Conservation (phyloP, 129 eudicot species). For the Ambrosia trifida region DNA sequence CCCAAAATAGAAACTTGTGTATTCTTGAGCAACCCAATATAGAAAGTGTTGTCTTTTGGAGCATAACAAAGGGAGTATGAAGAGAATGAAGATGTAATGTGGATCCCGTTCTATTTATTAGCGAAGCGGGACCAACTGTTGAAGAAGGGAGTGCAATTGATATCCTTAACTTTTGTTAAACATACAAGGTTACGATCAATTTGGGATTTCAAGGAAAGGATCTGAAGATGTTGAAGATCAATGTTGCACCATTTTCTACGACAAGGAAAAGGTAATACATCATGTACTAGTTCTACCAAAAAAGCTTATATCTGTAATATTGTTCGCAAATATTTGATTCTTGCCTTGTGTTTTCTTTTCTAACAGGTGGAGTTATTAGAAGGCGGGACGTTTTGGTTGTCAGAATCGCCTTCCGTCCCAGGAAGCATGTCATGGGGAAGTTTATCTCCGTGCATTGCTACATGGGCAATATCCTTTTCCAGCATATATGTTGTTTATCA, state of each 20-base stretch:
- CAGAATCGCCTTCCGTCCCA: constrained; percentile 97
- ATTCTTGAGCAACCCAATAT: constrained; percentile 3
- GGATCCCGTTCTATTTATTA: neutral
- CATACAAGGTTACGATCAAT: constrained; percentile 66
- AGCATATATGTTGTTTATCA: constrained; percentile 7
- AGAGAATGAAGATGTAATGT: neutral
- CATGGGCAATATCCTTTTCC: constrained; percentile 98
- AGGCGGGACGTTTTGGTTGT: constrained; percentile 99
- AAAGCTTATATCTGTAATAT: neutral
- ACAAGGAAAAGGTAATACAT: constrained; percentile 72
- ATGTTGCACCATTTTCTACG: constrained; percentile 83
- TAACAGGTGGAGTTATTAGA: constrained; percentile 85
- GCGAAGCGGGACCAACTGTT: neutral
- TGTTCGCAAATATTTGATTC: neutral
- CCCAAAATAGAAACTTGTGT: neutral
- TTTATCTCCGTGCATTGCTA: constrained; percentile 76
- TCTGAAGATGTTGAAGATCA: constrained; percentile 86
- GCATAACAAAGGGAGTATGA: neutral
- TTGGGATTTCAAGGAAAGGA: constrained; percentile 96
- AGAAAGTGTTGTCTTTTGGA: neutral
- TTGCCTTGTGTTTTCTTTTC: neutral
- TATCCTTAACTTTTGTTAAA: constrained; percentile 14
- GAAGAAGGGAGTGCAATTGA: neutral
- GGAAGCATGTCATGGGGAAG: constrained; percentile 99
- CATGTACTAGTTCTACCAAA: neutral